Evolutionary conservation across 768 basidiomycete genomes (phyloP).

Genomic region (Lyophyllum decastes): DNA sequence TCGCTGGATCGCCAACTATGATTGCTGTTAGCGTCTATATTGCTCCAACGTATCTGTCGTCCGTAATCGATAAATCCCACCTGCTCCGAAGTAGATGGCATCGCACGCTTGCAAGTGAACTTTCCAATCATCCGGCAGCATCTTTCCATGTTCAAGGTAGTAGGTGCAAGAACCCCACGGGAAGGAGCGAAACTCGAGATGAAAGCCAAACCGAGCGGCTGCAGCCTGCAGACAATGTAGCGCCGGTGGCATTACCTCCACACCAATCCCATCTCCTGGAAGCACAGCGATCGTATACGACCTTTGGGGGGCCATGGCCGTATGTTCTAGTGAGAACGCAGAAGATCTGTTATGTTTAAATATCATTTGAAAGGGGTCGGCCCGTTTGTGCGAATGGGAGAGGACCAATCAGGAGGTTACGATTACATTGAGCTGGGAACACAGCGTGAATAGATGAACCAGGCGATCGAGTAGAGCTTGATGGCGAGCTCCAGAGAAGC

Average conservation of each 20-base stretch:
- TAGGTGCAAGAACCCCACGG: constrained; percentile 52
- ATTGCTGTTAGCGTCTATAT: constrained; percentile 13
- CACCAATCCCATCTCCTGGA: constrained; percentile 55
- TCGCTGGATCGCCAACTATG: constrained; percentile 47
- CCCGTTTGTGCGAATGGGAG: neutral
- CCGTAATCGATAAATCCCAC: constrained; percentile 17
- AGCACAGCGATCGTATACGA: constrained; percentile 47
- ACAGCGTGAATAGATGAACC: no score
- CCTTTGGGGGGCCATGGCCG: constrained; percentile 18
- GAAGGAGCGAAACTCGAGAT: constrained; percentile 43
- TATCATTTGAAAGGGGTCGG: neutral
- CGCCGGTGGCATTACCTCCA: constrained; percentile 52
- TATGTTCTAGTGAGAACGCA: neutral
- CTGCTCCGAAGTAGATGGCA: constrained; percentile 51
- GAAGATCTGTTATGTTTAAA: neutral
- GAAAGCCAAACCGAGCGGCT: constrained; percentile 43
- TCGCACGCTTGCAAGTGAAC: constrained; percentile 39
- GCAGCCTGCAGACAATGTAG: constrained; percentile 46
- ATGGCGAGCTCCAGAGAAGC: no score
- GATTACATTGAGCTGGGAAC: no score
- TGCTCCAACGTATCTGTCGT: neutral
- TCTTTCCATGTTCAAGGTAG: constrained; percentile 44
- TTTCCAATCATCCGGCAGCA: constrained; percentile 47
- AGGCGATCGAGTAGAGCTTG: no score
- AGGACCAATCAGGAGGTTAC: neutral